A percentile compares a stretch with the other conserved stretches of the same genome.
Conservation (phyloP, 352 stramenopile species). For the Globisporangium cylindrosporum region DNA sequence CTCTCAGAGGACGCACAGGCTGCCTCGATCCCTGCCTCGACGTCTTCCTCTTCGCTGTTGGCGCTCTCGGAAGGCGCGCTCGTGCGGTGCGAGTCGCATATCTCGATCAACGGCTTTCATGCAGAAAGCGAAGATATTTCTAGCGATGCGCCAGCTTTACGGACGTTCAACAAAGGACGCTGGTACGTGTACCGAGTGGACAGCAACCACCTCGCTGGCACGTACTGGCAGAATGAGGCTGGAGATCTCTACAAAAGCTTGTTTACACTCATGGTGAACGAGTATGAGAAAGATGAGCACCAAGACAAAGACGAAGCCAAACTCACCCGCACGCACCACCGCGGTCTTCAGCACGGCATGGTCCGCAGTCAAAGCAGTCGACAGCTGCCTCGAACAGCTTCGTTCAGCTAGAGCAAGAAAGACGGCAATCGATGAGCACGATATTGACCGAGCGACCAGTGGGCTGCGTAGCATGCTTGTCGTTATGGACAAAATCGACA, state of each 20-base stretch:
- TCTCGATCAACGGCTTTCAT: slow-evolving; percentile 69
- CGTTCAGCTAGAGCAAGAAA: slow-evolving; percentile 9
- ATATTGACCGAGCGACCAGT: neutral
- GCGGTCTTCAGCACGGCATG: neutral
- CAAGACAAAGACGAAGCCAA: neutral
- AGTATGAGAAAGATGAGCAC: slow-evolving; percentile 43
- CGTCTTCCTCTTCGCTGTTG: slow-evolving; percentile 37
- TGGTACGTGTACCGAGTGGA: slow-evolving; percentile 83
- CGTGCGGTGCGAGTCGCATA: slow-evolving; percentile 58
- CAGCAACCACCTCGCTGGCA: slow-evolving; percentile 73
- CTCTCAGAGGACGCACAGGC: slow-evolving; percentile 21
- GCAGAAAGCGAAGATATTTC: slow-evolving; percentile 23
- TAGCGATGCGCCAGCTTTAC: slow-evolving; percentile 19
- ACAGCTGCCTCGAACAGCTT: slow-evolving; percentile 5
- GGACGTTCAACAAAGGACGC: slow-evolving; percentile 48
- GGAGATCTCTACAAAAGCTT: slow-evolving; percentile 63
- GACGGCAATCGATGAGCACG: neutral
- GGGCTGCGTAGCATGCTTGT: neutral
- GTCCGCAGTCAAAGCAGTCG: slow-evolving; percentile 7
- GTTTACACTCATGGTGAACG: slow-evolving; percentile 59
- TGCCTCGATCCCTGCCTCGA: slow-evolving; percentile 33
- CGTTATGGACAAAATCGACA: neutral
- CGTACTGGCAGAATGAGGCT: slow-evolving; percentile 64
- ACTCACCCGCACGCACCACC: neutral
- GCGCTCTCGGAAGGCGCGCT: slow-evolving; percentile 17